Percentiles rank a stretch among this genome's conserved stretches.
Conservation (phyloP, 1,284 basidiomycete species). For the Puccinia hordei region DNA sequence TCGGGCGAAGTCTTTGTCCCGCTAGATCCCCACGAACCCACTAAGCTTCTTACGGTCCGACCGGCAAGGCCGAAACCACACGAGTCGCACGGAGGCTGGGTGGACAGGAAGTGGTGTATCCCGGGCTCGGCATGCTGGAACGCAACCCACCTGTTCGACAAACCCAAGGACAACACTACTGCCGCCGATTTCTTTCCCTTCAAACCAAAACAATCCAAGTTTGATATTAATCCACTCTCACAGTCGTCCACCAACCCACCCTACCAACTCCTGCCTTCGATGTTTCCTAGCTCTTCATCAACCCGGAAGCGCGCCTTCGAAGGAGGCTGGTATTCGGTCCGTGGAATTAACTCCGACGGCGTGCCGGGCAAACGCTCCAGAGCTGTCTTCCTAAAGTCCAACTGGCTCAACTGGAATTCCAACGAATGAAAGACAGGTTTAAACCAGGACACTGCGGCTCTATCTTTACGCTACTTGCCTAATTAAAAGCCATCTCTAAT, state of each 20-base stretch:
- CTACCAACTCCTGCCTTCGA: conserved; percentile 3
- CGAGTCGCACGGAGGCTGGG: too few species aligned
- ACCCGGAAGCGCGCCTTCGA: background rate
- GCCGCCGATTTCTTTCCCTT: background rate
- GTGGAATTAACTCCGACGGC: conserved; percentile 43
- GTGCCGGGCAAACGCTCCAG: conserved; percentile 33
- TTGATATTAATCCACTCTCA: background rate
- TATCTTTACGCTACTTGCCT: too few species aligned
- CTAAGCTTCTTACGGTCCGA: background rate
- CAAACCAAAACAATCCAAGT: background rate
- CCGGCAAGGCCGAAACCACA: too few species aligned
- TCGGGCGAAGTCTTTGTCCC: conserved; percentile 32
- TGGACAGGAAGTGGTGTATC: too few species aligned
- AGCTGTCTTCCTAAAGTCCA: conserved; percentile 32
- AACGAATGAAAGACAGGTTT: background rate
- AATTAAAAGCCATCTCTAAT: too few species aligned
- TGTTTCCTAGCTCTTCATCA: conserved; percentile 14
- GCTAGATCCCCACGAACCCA: conserved; percentile 29
- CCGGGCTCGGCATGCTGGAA: too few species aligned
- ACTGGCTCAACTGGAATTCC: conserved; percentile 26
- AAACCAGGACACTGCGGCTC: background rate
- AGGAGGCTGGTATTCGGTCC: conserved; percentile 48
- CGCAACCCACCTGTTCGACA: background rate
- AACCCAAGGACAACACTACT: background rate
- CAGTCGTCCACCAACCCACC: background rate